Evolutionary conservation across 495 filamentous ascomycete species (phyloP).

Genomic region (Chaetomidium leptoderma): DNA sequence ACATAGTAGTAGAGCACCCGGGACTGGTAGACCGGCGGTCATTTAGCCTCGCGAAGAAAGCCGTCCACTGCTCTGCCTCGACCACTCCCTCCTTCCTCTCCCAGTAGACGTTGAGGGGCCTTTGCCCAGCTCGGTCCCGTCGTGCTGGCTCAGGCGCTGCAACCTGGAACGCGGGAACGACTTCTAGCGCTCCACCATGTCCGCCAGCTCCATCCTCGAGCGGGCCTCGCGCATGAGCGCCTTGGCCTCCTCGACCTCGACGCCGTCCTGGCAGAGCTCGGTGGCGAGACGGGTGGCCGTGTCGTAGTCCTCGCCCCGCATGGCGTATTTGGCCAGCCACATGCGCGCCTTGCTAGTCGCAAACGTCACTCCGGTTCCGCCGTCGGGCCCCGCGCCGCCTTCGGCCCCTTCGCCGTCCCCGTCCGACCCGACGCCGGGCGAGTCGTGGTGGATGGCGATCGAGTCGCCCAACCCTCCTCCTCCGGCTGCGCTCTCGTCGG

Average conservation of each 20-base stretch:
- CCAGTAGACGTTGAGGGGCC: not conserved
- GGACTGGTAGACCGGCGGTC: no score
- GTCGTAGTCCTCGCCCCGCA: slow-evolving; percentile 65
- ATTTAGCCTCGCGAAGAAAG: slow-evolving; percentile 3
- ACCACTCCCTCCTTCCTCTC: not conserved
- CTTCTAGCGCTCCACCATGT: slow-evolving; percentile 31
- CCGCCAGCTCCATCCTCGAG: slow-evolving; percentile 63
- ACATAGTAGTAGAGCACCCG: no score
- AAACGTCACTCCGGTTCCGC: slow-evolving; percentile 72
- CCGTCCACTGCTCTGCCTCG: not conserved
- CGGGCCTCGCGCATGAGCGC: slow-evolving; percentile 86
- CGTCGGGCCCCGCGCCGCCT: slow-evolving; percentile 37
- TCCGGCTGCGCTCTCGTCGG: slow-evolving; percentile 31
- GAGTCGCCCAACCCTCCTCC: slow-evolving; percentile 42
- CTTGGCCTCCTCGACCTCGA: slow-evolving; percentile 97
- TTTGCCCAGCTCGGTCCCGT: not conserved
- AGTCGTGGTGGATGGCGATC: slow-evolving; percentile 44
- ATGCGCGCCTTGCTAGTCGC: slow-evolving; percentile 88
- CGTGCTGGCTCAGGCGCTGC: slow-evolving; percentile 4
- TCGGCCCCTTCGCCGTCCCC: slow-evolving; percentile 37
- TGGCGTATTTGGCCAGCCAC: slow-evolving; percentile 85
- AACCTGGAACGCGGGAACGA: slow-evolving; percentile 9
- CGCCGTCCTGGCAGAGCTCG: slow-evolving; percentile 92
- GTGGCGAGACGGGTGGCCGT: slow-evolving; percentile 77
- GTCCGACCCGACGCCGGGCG: slow-evolving; percentile 50